Evolutionary conservation across 1,139 yeast genomes (phyloP).

Genomic region (Lodderomyces orthopsilosis): DNA sequence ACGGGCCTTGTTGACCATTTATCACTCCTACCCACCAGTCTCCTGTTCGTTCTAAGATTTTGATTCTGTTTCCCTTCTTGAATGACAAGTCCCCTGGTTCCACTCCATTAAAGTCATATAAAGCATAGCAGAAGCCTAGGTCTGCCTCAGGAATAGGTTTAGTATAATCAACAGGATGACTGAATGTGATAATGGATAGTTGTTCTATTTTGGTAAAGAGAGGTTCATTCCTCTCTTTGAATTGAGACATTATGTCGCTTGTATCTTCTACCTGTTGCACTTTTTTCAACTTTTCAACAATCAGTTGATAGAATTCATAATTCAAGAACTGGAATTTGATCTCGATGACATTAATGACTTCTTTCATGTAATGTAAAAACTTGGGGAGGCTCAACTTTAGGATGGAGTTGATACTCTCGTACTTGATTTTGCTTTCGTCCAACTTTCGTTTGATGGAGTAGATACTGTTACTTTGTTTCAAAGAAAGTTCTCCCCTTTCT

Average conservation of each 20-base stretch:
- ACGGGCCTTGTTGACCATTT: conserved; percentile 46
- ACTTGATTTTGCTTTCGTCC: conserved; percentile 25
- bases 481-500: conserved; percentile 20
- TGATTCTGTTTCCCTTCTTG: conserved; percentile 47
- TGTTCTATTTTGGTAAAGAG: conserved; percentile 19
- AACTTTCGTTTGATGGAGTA: conserved; percentile 32
- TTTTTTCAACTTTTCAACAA: conserved; percentile 19
- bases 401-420: conserved; percentile 27
- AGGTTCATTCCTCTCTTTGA: conserved; percentile 12
- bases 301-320: conserved; percentile 26
- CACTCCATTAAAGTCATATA: conserved; percentile 30
- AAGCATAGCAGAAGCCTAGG: conserved; percentile 27
- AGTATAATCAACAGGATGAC: not conserved
- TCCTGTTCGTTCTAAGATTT: conserved; percentile 39
- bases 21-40: conserved; percentile 64
- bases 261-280: conserved; percentile 5
- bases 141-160: not conserved
- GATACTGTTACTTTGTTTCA: conserved; percentile 29
- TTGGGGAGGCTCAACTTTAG: conserved; percentile 41
- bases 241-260: conserved; percentile 12
- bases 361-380: conserved; percentile 29
- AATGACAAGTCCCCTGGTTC: conserved; percentile 49
- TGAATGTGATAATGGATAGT: conserved; percentile 17
- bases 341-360: conserved; percentile 25
- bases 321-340: conserved; percentile 29